Conservation (phyloP, 1,284 basidiomycete species). For the Marasmius tenuissimus region DNA sequence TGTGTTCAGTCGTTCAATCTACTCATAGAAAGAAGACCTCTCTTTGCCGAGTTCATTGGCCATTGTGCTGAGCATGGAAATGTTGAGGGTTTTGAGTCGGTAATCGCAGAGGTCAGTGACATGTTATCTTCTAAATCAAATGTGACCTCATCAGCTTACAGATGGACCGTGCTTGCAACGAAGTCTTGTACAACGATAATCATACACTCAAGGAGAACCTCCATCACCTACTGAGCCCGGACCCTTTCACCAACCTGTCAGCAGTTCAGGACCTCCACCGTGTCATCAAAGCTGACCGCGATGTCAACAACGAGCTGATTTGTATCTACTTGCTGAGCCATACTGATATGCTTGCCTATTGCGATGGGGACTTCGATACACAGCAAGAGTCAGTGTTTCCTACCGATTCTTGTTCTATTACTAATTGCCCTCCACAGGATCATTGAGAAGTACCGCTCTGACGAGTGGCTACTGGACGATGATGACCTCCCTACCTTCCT, state of each 20-base stretch:
- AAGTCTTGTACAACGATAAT: neutral
- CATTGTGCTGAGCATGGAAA: too few relatives aligned
- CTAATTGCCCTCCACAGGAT: neutral
- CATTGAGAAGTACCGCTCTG: neutral
- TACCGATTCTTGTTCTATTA: neutral
- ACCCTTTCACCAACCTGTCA: neutral
- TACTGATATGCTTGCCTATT: neutral
- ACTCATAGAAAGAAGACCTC: too few relatives aligned
- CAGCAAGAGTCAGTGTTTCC: neutral
- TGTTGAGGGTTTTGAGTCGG: neutral
- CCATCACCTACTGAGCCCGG: neutral
- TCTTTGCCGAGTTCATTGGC: too few relatives aligned
- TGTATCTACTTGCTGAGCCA: neutral
- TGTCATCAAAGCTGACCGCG: constrained; percentile 41
- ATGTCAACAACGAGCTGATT: constrained; percentile 23
- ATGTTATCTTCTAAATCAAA: neutral
- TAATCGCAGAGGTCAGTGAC: neutral
- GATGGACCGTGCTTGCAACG: neutral
- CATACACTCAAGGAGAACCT: neutral
- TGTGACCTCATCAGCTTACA: neutral
- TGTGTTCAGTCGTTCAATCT: too few relatives aligned
- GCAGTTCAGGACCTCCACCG: constrained; percentile 30
- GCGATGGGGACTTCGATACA: neutral
- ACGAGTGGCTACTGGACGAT: neutral
- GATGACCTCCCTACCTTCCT: neutral